phyloP scores from a whole-genome alignment of 306 rosid species.

The Delonix regia region DNA sequence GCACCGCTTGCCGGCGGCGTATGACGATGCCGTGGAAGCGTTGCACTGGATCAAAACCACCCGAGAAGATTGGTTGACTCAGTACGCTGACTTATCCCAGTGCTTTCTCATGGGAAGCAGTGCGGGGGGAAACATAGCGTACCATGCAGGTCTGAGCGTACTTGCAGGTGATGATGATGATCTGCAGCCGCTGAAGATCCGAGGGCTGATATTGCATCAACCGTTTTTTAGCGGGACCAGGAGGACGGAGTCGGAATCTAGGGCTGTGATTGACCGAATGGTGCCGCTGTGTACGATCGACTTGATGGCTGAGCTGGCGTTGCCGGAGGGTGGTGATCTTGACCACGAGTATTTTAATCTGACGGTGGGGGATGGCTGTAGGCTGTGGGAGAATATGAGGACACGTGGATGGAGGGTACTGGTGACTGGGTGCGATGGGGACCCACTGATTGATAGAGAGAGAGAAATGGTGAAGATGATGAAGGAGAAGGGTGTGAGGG shows the following conservation, averaged over 20 bases:
- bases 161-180: not conserved
- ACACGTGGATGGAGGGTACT: slow-evolving; percentile 45
- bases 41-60: slow-evolving; percentile 47
- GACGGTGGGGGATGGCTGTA: slow-evolving; percentile 15
- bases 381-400: slow-evolving; percentile 19
- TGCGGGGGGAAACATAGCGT: slow-evolving; percentile 59
- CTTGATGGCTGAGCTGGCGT: slow-evolving; percentile 25
- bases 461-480: slow-evolving; percentile 29
- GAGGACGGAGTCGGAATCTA: slow-evolving; percentile 35
- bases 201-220: slow-evolving; percentile 43
- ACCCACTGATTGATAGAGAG: slow-evolving; percentile 48
- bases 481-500: slow-evolving; percentile 32
- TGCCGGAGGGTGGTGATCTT: slow-evolving; percentile 30
- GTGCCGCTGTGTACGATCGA: slow-evolving; percentile 23
- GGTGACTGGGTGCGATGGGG: slow-evolving; percentile 42
- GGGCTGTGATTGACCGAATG: slow-evolving; percentile 10
- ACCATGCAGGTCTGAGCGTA: slow-evolving; percentile 43
- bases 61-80: slow-evolving; percentile 45
- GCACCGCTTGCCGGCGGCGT: slow-evolving; percentile 53
- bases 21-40: slow-evolving; percentile 59
- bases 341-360: slow-evolving; percentile 53
- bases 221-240: slow-evolving; percentile 36
- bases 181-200: slow-evolving; percentile 28
- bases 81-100: slow-evolving; percentile 44
- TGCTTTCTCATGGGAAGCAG: slow-evolving; percentile 59